Evolutionary conservation across 2,329 filamentous ascomycete genomes (phyloP), one percentile per base, ranked within the genome.

Genomic region (Sphaerulina musiva): DNA sequence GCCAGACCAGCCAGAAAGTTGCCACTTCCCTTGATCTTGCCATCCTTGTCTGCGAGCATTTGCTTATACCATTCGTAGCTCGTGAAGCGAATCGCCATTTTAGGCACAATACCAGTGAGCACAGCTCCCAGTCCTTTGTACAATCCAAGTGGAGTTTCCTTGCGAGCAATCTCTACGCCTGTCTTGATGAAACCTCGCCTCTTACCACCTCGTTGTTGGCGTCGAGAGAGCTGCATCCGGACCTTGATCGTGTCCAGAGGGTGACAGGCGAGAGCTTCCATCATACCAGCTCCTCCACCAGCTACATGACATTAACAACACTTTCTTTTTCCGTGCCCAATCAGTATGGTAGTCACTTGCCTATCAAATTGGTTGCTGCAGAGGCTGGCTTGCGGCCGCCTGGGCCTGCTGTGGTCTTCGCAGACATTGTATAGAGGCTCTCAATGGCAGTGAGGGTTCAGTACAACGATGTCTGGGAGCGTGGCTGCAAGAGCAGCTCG

Each of bases 121-220:
- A 98, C 93, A 52, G 93, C 93, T 58, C 93, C 93, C n/a, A 98
- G 82, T 62, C 93, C 93, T 78, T 98, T 98, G 81, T 98, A 98
- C 55, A 98, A 77, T 60, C 87, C 93, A 36, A 98, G 77, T 1
- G 90, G 89, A 11, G 93, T 96, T 76, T 98, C 93, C 67, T 87
- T 85, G 69, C 82, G 82, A 51, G 95, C 83, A 66, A 98, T 97
- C 64, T 95, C 87, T 59, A 79, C 74, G 58, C 93, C 93, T 1
- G 93, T 98, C 53, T 78, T 78, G 61, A 96, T 71, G 76, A 98
- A 98, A 59, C 93, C 92, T 64, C 90, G 86, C 65, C 86, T 84
- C 66, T 91, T 89, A 39, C 74, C 83, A 57, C 93, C 93, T 53
- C 90, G 90, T 62, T 87, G 82, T 47, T 87, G 89, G 70, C 93